phyloP scores from a whole-genome alignment of 2,329 filamentous ascomycete genomes.

The Claviceps spartinae region DNA sequence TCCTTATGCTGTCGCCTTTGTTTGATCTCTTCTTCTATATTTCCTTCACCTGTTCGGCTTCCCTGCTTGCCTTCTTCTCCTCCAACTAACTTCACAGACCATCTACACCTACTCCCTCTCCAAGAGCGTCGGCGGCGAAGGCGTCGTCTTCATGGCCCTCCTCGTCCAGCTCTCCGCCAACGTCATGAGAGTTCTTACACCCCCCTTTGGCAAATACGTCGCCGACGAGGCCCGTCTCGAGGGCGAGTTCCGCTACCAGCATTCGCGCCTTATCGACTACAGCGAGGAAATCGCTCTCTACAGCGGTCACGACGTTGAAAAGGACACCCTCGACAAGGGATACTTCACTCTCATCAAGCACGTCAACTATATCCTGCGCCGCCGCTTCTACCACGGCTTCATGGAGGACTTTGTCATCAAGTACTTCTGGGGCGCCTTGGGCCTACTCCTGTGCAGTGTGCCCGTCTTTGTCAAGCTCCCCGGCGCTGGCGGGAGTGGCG shows the following conservation, averaged over 20 bases:
- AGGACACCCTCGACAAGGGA: constrained; percentile 91
- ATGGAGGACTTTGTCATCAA: constrained; percentile 99
- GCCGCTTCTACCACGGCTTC: constrained; percentile 91
- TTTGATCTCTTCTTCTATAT: no score
- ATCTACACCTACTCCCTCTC: constrained; percentile 95
- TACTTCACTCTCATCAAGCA: constrained; percentile 99
- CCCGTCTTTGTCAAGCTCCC: constrained; percentile 94
- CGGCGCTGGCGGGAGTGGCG: constrained; percentile 30
- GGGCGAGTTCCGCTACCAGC: constrained; percentile 91
- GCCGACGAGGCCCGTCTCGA: constrained; percentile 90
- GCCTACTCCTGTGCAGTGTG: constrained; percentile 80
- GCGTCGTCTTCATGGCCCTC: constrained; percentile 86
- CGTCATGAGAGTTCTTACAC: constrained; percentile 86
- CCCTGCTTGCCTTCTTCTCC: background rate
- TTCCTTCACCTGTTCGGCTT: background rate
- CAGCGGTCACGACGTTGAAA: constrained; percentile 82
- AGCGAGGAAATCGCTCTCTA: constrained; percentile 92
- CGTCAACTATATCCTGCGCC: constrained; percentile 84
- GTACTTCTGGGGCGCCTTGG: constrained; percentile 95
- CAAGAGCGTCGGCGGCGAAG: constrained; percentile 89
- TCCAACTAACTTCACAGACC: constrained; percentile 26
- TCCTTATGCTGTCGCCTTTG: background rate
- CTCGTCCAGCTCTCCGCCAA: constrained; percentile 87
- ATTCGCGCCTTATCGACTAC: constrained; percentile 89
- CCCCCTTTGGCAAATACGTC: constrained; percentile 94